Evolutionary conservation across 176 grass and related monocot genomes (phyloP), one percentile per base, ranked within the genome.

Genomic region (Stipa capillata): DNA sequence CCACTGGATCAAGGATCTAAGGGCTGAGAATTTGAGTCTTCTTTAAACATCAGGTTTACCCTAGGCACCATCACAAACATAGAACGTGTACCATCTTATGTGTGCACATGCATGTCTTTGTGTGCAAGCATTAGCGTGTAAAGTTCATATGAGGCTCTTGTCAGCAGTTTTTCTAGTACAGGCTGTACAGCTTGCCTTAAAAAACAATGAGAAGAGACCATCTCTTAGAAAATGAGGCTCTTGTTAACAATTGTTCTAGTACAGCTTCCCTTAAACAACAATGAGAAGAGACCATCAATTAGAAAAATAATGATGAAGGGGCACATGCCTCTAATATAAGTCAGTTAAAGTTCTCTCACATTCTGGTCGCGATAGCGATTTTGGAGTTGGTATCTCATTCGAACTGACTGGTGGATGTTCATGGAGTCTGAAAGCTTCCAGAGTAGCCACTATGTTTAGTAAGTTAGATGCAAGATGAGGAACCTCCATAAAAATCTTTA

Each of bases 331-430:
- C 65, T 49, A 78, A 40, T 51, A 56, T 48, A 58, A 2, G 32
- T 43, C n/a, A 84, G 73, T 78, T 61, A 27, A 59, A 51, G 74
- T 72, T 52, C 43, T 40, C 17, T 24, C 41, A 68, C 67, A 52
- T 51, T 69, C 20, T 72, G 53, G 35, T 39, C 55, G 20, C 32
- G 50, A 18, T 78, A 69, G 2, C 14, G 43, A 65, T 43, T 79
- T 65, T 72, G 17, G 65, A 71, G 23, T 51, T 72, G 14, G 8
- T 70, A 44, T 40, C 39, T 71, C 54, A 33, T 8, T 61, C 55
- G 55, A 72, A 49, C 66, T 49, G 29, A 31, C 64, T 27, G 34
- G 77, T 67, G 43, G 27, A 77, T 28, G 9, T 39, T 14, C 62
- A 74, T 76, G 49, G 28, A 49, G 21, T 69, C 21, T 42, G 25